Base-by-base conservation (phyloP, 768 basidiomycete genomes). In the Podaxis sp. region DNA sequence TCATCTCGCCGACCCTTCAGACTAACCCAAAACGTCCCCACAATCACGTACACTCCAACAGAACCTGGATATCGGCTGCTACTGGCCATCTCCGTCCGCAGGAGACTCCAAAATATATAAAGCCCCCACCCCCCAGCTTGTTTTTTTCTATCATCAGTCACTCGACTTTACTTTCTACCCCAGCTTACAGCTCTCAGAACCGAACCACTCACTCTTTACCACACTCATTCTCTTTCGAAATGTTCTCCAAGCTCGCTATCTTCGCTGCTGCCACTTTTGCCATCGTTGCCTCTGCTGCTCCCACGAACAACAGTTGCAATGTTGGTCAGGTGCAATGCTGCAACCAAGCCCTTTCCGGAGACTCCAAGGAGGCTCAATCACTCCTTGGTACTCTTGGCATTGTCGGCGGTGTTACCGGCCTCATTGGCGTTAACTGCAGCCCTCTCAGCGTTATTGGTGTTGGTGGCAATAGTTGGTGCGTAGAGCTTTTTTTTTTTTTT, bases 391-490 rank as follows among this genome's bases (percentile, higher is more conserved):
- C 23, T 35, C 4, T 54, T 21, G 36, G 27, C 23, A 25, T 50
- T 42, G 23, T 13, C 7, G 37, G 9, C 11, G 36, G 11, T 23
- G 40, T 61, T 10, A 48, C 27, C 25, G 60, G 51, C 16, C 60
- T 23, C 4, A 18, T 61, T 36, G 60, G 60, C 14, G 10, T 55
- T 11, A 46, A 9, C 35, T 61, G 60, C 42, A 61, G 35, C 52
- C 60, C 60, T 0, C 18, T 61, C 44, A 32, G 9, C 6, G 48
- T 48, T 42, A n/a, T 55, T 25, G 60, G 52, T 18, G 0, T 61
- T 23, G 27, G 25, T 23, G 40, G 42, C 25, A 61, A 61, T 38
- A 40, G 36, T 28, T 61, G 60, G 60, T 61, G 55, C 50, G 52
- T 25, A 5, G 16, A 32, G 9, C 38, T 21, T 54, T 53, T 5